Evolutionary conservation across 1,284 basidiomycete genomes (phyloP).

Genomic region (Heterobasidion occidentale): DNA sequence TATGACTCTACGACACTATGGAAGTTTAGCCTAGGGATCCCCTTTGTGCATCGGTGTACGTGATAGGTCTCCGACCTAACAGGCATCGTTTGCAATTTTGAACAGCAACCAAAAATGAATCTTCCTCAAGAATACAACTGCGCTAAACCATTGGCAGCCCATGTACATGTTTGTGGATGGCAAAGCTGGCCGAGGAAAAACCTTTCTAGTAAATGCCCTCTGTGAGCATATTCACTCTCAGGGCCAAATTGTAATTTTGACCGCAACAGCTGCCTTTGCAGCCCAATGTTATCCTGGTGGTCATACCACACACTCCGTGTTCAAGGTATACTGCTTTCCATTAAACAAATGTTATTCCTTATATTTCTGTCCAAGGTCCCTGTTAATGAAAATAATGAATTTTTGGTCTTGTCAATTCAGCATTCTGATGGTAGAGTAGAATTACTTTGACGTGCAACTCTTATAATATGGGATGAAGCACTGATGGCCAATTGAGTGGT

Average conservation of each 20-base stretch:
- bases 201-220: not conserved
- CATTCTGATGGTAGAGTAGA: constrained; percentile 19
- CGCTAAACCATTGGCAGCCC: not conserved
- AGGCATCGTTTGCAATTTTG: not conserved
- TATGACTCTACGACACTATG: too few species aligned
- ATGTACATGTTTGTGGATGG: not conserved
- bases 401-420: constrained; percentile 22
- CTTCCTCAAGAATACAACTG: not conserved
- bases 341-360: not conserved
- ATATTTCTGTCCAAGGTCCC: constrained; percentile 17
- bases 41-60: too few species aligned
- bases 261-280: constrained; percentile 6
- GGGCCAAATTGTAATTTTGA: not conserved
- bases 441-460: constrained; percentile 19
- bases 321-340: constrained; percentile 17
- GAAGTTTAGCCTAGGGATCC: too few species aligned
- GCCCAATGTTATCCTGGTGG: not conserved
- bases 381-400: constrained; percentile 24
- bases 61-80: too few species aligned
- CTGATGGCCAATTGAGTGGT: constrained; percentile 30
- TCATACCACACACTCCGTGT: constrained; percentile 18
- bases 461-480: constrained; percentile 31
- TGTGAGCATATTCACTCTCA: not conserved
- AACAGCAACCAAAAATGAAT: not conserved
- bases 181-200: not conserved